Percentiles rank a stretch among this genome's conserved stretches.
Evolutionary conservation across 192 early-diverging fungal genomes (phyloP).

Genomic region (Dissophora globulifera): DNA sequence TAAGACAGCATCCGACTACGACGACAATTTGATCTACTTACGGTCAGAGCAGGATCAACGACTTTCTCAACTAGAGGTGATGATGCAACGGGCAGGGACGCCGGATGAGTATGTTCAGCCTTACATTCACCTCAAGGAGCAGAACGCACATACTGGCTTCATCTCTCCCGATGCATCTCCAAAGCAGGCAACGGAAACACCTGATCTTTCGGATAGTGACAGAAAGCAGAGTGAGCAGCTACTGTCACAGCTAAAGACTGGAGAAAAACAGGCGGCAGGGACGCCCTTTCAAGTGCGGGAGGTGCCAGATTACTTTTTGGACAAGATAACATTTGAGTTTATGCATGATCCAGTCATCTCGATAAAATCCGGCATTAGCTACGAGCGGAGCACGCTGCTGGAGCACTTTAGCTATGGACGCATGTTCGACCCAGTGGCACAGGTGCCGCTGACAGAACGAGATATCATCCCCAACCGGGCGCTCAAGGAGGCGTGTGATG

Average conservation of each 20-base stretch:
- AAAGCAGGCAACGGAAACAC: neutral
- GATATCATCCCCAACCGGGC: slow-evolving; percentile 82
- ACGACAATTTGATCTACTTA: slow-evolving; percentile 17
- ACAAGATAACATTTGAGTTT: slow-evolving; percentile 83
- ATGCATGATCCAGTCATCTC: slow-evolving; percentile 83
- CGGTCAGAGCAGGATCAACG: slow-evolving; percentile 18
- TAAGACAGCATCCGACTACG: slow-evolving; percentile 17
- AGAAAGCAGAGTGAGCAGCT: no score
- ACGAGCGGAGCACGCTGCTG: slow-evolving; percentile 79
- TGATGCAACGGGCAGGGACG: slow-evolving; percentile 53
- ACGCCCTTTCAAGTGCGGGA: slow-evolving; percentile 20
- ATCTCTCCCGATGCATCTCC: slow-evolving; percentile 21
- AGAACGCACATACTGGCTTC: neutral
- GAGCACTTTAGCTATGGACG: slow-evolving; percentile 83
- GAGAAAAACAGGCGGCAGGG: no score
- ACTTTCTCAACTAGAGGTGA: slow-evolving; percentile 36
- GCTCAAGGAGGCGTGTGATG: slow-evolving; percentile 73
- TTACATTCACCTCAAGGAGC: slow-evolving; percentile 64
- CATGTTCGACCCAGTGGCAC: slow-evolving; percentile 83
- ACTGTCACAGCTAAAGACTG: no score
- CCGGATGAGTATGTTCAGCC: slow-evolving; percentile 54
- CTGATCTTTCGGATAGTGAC: no score
- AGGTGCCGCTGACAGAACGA: slow-evolving; percentile 70
- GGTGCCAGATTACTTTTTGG: slow-evolving; percentile 71
- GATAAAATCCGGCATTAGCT: slow-evolving; percentile 71